These are phyloP conservation scores for Backusella liffmaniae DNA, from an alignment of 192 early-diverging fungal genomes.

Conservation along the genomic window DNA sequence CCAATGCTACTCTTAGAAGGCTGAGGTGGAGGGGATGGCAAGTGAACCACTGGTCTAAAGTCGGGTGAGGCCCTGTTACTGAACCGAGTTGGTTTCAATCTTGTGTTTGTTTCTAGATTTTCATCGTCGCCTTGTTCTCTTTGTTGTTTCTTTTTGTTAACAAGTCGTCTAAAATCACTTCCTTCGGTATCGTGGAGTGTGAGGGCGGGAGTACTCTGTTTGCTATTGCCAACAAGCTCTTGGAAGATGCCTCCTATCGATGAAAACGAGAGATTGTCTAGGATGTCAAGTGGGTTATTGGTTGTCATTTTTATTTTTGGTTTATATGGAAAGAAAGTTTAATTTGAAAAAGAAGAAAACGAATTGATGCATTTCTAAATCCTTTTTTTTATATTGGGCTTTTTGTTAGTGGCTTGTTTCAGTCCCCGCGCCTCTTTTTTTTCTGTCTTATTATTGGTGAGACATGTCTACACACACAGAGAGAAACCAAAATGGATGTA, in stretches of 20 bases:
- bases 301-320: not conserved
- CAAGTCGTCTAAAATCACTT: conserved; percentile 12
- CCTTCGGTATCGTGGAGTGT: conserved; percentile 12
- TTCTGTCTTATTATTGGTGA: too few relatives aligned
- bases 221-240: not conserved
- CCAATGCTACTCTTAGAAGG: not conserved
- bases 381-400: not conserved
- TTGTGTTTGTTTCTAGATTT: not conserved
- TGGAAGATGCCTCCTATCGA: conserved; percentile 15
- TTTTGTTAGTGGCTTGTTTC: conserved; percentile 2
- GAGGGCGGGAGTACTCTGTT: not conserved
- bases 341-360: not conserved
- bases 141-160: conserved; percentile 11
- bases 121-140: not conserved
- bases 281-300: not conserved
- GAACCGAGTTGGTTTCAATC: conserved; percentile 7
- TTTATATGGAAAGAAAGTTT: not conserved
- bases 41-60: conserved; percentile 7
- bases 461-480: too few relatives aligned
- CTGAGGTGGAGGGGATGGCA: not conserved
- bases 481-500: too few relatives aligned
- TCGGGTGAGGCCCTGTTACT: conserved; percentile 2
- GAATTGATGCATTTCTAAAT: not conserved
- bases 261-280: not conserved
- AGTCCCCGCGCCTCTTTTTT: not conserved